Conservation (phyloP, 495 filamentous ascomycete genomes). For the Penicillium bialowiezense region DNA sequence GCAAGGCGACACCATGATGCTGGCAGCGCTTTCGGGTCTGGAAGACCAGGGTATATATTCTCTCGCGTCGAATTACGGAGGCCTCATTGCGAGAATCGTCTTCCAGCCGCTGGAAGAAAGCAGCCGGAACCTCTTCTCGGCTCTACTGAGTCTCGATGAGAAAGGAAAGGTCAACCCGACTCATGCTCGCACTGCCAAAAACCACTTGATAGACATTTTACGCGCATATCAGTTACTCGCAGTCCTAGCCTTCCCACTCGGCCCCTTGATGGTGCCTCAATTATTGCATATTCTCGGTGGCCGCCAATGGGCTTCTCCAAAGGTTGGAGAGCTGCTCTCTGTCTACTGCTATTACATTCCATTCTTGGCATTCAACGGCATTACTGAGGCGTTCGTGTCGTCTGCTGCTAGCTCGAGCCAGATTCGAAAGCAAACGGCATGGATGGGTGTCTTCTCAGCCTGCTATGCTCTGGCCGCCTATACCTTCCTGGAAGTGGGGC, state of each 20-base stretch:
- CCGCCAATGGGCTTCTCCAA: slow-evolving; percentile 60
- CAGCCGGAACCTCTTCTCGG: slow-evolving; percentile 80
- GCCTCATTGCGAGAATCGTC: slow-evolving; percentile 81
- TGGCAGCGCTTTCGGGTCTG: slow-evolving; percentile 70
- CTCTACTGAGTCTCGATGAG: slow-evolving; percentile 46
- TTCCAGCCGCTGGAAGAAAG: slow-evolving; percentile 96
- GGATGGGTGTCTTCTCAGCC: slow-evolving; percentile 76
- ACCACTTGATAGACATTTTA: slow-evolving; percentile 35
- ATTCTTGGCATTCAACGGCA: slow-evolving; percentile 85
- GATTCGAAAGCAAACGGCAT: slow-evolving; percentile 69
- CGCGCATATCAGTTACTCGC: slow-evolving; percentile 57
- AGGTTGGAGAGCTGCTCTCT: slow-evolving; percentile 66
- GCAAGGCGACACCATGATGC: slow-evolving; percentile 87
- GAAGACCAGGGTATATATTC: slow-evolving; percentile 90
- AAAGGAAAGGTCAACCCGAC: slow-evolving; percentile 9
- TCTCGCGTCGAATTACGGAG: slow-evolving; percentile 91
- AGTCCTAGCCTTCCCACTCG: slow-evolving; percentile 61
- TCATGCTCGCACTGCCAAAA: slow-evolving; percentile 28
- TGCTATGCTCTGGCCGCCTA: slow-evolving; percentile 71
- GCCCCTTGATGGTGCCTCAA: slow-evolving; percentile 68
- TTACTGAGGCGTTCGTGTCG: slow-evolving; percentile 88
- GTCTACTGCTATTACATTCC: slow-evolving; percentile 91
- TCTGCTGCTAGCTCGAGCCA: slow-evolving; percentile 70
- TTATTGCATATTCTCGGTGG: slow-evolving; percentile 73
- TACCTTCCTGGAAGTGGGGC: slow-evolving; percentile 60